Evolutionary conservation across 2,329 filamentous ascomycete species (phyloP), one percentile per base, ranked within the genome.

Genomic region (Nannizzia gypsea): DNA sequence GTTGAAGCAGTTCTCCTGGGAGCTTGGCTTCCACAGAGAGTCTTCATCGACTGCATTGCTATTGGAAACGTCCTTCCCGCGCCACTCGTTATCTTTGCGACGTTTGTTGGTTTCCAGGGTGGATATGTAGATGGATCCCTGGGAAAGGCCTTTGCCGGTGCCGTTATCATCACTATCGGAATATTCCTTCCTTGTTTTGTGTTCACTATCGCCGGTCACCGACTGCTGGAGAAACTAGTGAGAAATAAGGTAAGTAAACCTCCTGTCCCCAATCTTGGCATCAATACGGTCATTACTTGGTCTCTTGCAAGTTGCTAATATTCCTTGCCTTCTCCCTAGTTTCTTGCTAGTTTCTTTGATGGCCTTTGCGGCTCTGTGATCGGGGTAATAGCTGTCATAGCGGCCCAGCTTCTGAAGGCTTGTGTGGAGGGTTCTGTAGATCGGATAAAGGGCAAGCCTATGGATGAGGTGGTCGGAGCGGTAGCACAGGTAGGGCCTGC

Each of bases 21-120:
- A 6, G 22, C 8, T 1, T 56, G 52, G 52, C 52, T 56, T 3
- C 9, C 52, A 3, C 52, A 56, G n/a, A 28, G 26, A 20, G 26
- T 56, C 6, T 56, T 56, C 28, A 20, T 56, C 3, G 52, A 56
- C 11, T 28, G 22, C 20, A 56, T 56, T 31, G 52, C 52, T 9
- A 56, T 56, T 34, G 52, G 52, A 28, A 56, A 56, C 15, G 52
- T 56, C 9, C 52, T 56, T 9, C 52, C 52, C 17, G 52, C 52
- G 3, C 52, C 52, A 17, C 36, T 56, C 11, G 52, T 56, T 24
- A 56, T 56, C 4, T 56, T 56, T 56, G 52, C 52, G n/a, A 56
- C 52, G 9, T 56, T 56, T 34, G 52, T 56, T 15, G 52, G 52
- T 13, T 56, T 56, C 20, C 52, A 56, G 15, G 52, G 52, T 36